Conservation (phyloP, 2,329 filamentous ascomycete species). For the Alternaria sp. region DNA sequence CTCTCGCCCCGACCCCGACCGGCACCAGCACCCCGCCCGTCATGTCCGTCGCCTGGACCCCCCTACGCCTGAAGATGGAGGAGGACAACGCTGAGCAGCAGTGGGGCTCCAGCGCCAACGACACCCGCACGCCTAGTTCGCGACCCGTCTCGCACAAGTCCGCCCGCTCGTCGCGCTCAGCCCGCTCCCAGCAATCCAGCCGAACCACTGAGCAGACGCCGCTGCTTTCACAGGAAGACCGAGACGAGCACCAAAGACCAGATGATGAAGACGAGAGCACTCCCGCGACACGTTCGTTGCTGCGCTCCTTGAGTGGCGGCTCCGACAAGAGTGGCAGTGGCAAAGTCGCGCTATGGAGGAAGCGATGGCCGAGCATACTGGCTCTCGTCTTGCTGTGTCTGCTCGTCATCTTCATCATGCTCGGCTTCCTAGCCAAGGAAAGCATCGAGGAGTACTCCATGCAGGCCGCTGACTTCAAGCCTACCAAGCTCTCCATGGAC, state of each 20-base stretch:
- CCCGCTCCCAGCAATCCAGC: slow-evolving; percentile 42
- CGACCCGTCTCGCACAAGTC: slow-evolving; percentile 51
- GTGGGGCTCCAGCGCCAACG: slow-evolving; percentile 39
- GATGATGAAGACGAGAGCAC: slow-evolving; percentile 29
- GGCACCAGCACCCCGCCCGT: slow-evolving; percentile 1
- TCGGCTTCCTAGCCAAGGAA: slow-evolving; percentile 83
- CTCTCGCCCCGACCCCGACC: slow-evolving; percentile 9
- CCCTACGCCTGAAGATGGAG: slow-evolving; percentile 17
- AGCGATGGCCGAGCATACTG: slow-evolving; percentile 80
- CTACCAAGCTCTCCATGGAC: slow-evolving; percentile 84
- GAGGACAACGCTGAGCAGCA: slow-evolving; percentile 42
- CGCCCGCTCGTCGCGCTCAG: slow-evolving; percentile 43
- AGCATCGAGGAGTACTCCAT: slow-evolving; percentile 87
- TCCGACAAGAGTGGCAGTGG: slow-evolving; percentile 24
- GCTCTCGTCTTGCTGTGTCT: slow-evolving; percentile 73
- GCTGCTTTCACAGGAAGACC: slow-evolving; percentile 45
- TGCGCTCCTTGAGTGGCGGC: slow-evolving; percentile 45
- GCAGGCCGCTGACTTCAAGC: slow-evolving; percentile 81
- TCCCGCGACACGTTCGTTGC: slow-evolving; percentile 48
- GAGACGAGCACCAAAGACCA: slow-evolving; percentile 34
- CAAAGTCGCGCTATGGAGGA: slow-evolving; percentile 48
- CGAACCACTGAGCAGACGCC: slow-evolving; percentile 53
- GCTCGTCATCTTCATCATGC: slow-evolving; percentile 74
- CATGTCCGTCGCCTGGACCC: slow-evolving; percentile 20
- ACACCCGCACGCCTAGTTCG: slow-evolving; percentile 47